Evolutionary conservation across 164 flowering plant species (phyloP), one percentile per base, ranked within the genome.

Genomic region (Cinnamomum chago): DNA sequence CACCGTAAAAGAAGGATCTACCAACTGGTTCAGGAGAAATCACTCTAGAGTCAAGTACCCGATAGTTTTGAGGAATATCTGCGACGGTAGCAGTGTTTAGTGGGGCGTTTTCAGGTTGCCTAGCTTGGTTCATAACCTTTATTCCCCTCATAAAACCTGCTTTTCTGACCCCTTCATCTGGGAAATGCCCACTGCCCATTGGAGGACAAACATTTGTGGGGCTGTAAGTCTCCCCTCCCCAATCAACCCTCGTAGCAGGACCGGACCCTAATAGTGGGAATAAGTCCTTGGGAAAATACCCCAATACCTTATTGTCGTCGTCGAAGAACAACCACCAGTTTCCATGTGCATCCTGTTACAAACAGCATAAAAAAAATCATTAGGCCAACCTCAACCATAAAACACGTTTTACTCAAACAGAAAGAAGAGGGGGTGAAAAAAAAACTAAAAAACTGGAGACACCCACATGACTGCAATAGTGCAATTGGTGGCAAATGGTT

Each of bases 151-250:
- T 60, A 1, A 18, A 60, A 18, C 7, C 7, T 20, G 64, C 64
- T 22, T 60, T 65, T 65, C 0, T 65, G 15, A 1, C 4, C 2
- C 67, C 67, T 65, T 65, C 67, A 27, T 25, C 18, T 22, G 67
- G 67, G 14, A 27, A 65, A 65, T 27, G 67, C 6, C 67, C 67
- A 27, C 67, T 65, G 67, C 67, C 67, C 67, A 65, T 65, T 24
- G 24, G 67, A 23, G 67, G 67, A 27, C 30, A n/a, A 24, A 14
- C 13, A 4, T 14, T 14, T 65, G 11, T 24, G 14, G 30, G 67
- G 35, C 67, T 65, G 14, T 23, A 14, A 11, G 67, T 65, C 27
- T 65, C 67, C 23, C 67, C 67, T n/a, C 67, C 67, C 67, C 67
- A 65, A 11, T 23, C 27, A 65, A 65, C 33, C 14, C 11, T 10